Percentiles rank a stretch among this genome's conserved stretches.
phyloP scores from a whole-genome alignment of 768 basidiomycete species.

The Suillus bovinus region DNA sequence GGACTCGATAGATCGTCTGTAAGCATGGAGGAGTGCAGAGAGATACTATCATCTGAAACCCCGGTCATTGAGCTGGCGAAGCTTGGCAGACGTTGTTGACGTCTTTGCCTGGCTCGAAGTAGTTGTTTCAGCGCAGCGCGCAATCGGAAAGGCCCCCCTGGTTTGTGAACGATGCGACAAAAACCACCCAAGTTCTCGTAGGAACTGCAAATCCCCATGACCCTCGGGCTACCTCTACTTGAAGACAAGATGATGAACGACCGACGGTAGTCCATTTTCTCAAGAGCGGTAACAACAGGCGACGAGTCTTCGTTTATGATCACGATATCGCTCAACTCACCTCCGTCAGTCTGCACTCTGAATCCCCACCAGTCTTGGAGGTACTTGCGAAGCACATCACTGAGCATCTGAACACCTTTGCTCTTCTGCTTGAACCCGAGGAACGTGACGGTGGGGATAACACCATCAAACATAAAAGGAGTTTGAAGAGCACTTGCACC shows the following conservation, averaged over 20 bases:
- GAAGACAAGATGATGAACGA: slow-evolving; percentile 80
- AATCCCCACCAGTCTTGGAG: slow-evolving; percentile 80
- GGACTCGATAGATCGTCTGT: slow-evolving; percentile 22
- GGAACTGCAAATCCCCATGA: slow-evolving; percentile 64
- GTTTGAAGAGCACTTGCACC: slow-evolving; percentile 41
- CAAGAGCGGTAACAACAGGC: slow-evolving; percentile 56
- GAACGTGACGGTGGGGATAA: slow-evolving; percentile 57
- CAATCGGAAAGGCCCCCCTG: slow-evolving; percentile 79
- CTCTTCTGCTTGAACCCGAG: slow-evolving; percentile 68
- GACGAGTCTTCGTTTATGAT: slow-evolving; percentile 79
- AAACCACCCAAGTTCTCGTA: slow-evolving; percentile 84
- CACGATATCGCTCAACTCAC: slow-evolving; percentile 65
- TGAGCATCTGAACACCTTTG: slow-evolving; percentile 68
- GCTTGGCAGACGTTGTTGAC: slow-evolving; percentile 24
- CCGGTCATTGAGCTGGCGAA: slow-evolving; percentile 18
- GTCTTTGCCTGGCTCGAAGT: slow-evolving; percentile 33
- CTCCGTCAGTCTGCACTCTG: slow-evolving; percentile 39
- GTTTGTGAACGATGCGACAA: slow-evolving; percentile 88
- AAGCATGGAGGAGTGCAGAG: slow-evolving; percentile 30
- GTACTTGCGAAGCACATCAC: slow-evolving; percentile 62
- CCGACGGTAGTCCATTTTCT: slow-evolving; percentile 52
- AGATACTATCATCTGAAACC: slow-evolving; percentile 27
- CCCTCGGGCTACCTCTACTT: slow-evolving; percentile 60
- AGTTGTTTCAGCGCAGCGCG: slow-evolving; percentile 58
- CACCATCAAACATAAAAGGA: slow-evolving; percentile 45